Percentiles rank a stretch among this genome's conserved stretches.
Conservation (phyloP, 495 filamentous ascomycete species). For the Neurospora tetraspora region DNA sequence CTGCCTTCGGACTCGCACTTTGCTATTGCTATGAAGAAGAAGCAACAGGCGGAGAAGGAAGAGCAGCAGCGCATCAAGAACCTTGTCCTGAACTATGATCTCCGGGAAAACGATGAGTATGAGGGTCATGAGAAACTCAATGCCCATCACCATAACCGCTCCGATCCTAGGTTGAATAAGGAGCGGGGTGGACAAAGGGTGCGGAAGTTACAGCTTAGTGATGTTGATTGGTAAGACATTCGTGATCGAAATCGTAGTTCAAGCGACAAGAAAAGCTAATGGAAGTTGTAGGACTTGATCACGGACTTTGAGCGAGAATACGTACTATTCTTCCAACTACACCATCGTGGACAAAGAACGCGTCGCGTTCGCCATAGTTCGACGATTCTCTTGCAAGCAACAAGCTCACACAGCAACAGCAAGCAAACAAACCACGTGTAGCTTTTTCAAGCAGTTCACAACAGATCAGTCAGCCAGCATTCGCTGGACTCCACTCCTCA, state of each 20-base stretch:
- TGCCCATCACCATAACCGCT: slow-evolving; percentile 36
- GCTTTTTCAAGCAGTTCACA: not conserved
- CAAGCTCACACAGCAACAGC: not conserved
- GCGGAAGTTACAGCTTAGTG: slow-evolving; percentile 85
- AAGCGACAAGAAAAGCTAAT: not conserved
- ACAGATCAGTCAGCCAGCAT: not conserved
- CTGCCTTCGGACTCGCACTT: slow-evolving; percentile 91
- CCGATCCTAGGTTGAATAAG: slow-evolving; percentile 57
- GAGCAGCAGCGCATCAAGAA: slow-evolving; percentile 98
- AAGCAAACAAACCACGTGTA: not conserved
- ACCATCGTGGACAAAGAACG: not conserved
- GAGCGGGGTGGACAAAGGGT: slow-evolving; percentile 73
- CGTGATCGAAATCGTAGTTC: not conserved
- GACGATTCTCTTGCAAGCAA: not conserved
- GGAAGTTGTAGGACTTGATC: slow-evolving; percentile 9
- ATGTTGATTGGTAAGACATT: slow-evolving; percentile 83
- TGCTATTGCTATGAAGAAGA: slow-evolving; percentile 87
- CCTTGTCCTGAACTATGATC: slow-evolving; percentile 91
- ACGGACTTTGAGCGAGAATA: not conserved
- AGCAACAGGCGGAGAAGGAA: slow-evolving; percentile 88
- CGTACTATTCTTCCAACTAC: not conserved
- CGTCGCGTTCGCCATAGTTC: not conserved
- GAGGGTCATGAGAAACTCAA: slow-evolving; percentile 41
- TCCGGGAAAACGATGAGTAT: slow-evolving; percentile 63
- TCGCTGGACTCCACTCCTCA: not conserved